Evolutionary conservation across 257 asterid species (phyloP).

Genomic region (Nicotiana undulata): DNA sequence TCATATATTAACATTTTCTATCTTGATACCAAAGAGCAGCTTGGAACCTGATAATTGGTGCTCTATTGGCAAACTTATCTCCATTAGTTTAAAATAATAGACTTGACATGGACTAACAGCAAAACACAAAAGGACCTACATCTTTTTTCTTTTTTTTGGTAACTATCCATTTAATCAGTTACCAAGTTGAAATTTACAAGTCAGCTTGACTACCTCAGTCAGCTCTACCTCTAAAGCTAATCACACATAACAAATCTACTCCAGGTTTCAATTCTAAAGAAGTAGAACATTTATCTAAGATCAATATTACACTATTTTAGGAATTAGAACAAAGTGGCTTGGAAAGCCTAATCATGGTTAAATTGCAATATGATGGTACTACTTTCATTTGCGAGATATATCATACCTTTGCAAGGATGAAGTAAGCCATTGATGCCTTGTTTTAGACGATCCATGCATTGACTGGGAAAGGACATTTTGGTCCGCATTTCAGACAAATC

Average conservation of each 20-base stretch:
- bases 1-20: background rate
- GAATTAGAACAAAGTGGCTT: background rate
- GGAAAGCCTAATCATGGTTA: background rate
- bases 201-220: too few relatives aligned
- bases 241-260: too few relatives aligned
- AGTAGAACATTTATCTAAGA: background rate
- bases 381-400: background rate
- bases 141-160: too few relatives aligned
- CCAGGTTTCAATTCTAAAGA: background rate
- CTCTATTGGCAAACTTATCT: background rate
- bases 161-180: too few relatives aligned
- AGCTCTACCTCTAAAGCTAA: too few relatives aligned
- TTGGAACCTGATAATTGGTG: background rate
- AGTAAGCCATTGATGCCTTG: constrained; percentile 29
- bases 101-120: background rate
- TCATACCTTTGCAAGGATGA: constrained; percentile 39
- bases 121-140: background rate
- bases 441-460: constrained; percentile 30
- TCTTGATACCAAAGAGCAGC: background rate
- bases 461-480: constrained; percentile 29
- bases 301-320: background rate
- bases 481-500: constrained; percentile 27
- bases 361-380: background rate
- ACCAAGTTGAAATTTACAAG: too few relatives aligned
- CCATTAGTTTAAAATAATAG: background rate